These are phyloP conservation scores for Canavalia gladiata DNA, from an alignment of 306 rosid genomes.

Conservation along the genomic window DNA sequence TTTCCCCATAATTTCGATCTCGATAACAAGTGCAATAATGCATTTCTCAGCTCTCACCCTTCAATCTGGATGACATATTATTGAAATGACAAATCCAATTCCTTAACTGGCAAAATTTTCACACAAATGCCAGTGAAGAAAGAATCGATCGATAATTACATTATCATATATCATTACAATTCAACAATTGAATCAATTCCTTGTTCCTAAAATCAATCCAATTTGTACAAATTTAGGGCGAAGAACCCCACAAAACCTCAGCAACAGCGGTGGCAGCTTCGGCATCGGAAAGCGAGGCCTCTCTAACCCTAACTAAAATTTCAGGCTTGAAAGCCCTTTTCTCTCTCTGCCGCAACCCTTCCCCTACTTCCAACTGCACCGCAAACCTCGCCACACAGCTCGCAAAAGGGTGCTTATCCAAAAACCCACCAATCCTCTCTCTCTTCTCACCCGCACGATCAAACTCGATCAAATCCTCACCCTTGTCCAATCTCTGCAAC, in stretches of 20 bases:
- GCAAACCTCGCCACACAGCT: slow-evolving; percentile 88
- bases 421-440: slow-evolving; percentile 21
- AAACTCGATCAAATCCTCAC: slow-evolving; percentile 65
- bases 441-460: slow-evolving; percentile 32
- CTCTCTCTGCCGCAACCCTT: slow-evolving; percentile 91
- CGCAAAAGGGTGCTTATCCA: slow-evolving; percentile 69
- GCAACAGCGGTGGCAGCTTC: slow-evolving; percentile 84
- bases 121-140: background rate
- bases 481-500: slow-evolving; percentile 76
- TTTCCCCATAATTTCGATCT: background rate
- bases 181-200: background rate
- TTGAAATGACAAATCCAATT: no score
- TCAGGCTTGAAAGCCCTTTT: slow-evolving; percentile 79
- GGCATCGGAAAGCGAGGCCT: slow-evolving; percentile 81
- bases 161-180: background rate
- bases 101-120: no score
- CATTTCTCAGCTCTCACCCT: background rate
- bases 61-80: no score
- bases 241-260: slow-evolving; percentile 91
- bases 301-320: slow-evolving; percentile 67
- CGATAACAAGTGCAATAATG: background rate
- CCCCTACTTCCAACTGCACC: slow-evolving; percentile 91
- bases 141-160: background rate
- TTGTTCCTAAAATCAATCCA: background rate
- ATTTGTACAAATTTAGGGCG: slow-evolving; percentile 49